A percentile compares a stretch with the other conserved stretches of the same genome.
Conservation (phyloP, 192 early-diverging fungal genomes). For the Radiomyces spectabilis region DNA sequence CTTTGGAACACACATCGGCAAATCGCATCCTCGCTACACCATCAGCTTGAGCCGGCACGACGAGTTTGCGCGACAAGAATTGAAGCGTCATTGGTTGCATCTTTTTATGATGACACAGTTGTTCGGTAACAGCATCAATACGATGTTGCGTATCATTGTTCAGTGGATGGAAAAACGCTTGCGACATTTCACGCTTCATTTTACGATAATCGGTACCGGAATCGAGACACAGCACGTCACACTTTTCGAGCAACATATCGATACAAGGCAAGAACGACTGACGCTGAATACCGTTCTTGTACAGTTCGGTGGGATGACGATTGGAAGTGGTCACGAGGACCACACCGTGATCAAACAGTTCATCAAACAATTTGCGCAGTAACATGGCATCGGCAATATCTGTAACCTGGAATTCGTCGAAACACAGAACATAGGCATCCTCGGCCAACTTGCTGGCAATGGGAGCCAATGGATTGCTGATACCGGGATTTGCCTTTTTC, state of each 20-base stretch:
- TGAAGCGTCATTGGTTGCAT: slow-evolving; percentile 41
- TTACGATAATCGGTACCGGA: slow-evolving; percentile 93
- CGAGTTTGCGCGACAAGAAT: slow-evolving; percentile 72
- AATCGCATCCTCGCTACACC: slow-evolving; percentile 74
- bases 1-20: slow-evolving; percentile 63
- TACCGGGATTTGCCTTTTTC: slow-evolving; percentile 37
- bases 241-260: slow-evolving; percentile 71
- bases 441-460: slow-evolving; percentile 78
- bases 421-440: slow-evolving; percentile 83
- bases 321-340: slow-evolving; percentile 93
- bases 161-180: slow-evolving; percentile 69
- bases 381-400: slow-evolving; percentile 98
- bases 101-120: slow-evolving; percentile 15
- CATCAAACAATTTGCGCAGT: slow-evolving; percentile 68
- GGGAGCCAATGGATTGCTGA: slow-evolving; percentile 57
- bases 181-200: slow-evolving; percentile 42
- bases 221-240: slow-evolving; percentile 74
- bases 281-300: slow-evolving; percentile 95
- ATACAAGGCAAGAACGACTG: slow-evolving; percentile 90
- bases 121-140: slow-evolving; percentile 39
- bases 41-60: slow-evolving; percentile 55
- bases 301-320: slow-evolving; percentile 85
- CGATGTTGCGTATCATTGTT: slow-evolving; percentile 33
- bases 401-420: slow-evolving; percentile 97
- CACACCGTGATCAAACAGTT: slow-evolving; percentile 78